These are phyloP conservation scores for Pichia nanzhaoensis DNA, from an alignment of 805 yeast genomes.

Conservation along the genomic window DNA sequence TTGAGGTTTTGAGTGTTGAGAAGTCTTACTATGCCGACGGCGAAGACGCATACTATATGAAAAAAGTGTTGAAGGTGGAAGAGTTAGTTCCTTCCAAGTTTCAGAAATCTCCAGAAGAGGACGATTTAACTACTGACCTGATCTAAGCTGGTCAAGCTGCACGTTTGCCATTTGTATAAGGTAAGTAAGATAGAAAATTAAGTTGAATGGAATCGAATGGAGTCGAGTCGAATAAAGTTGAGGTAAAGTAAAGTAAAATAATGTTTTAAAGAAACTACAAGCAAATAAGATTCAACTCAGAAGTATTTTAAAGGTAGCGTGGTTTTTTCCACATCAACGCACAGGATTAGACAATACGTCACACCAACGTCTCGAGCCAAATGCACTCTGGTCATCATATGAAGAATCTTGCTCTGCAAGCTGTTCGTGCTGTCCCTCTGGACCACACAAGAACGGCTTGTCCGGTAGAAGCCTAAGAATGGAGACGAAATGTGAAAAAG, in stretches of 20 bases:
- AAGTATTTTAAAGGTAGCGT: conserved; percentile 68
- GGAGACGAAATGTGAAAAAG: too few relatives aligned
- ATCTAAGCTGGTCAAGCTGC: conserved; percentile 22
- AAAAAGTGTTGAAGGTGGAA: conserved; percentile 54
- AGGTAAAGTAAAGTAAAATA: conserved; percentile 16
- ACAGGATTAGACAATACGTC: conserved; percentile 28
- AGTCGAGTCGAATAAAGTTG: too few relatives aligned
- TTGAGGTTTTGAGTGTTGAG: conserved; percentile 77
- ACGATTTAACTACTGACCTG: conserved; percentile 48
- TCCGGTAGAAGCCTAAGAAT: too few relatives aligned
- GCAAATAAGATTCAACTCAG: conserved; percentile 9
- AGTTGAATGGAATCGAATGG: too few relatives aligned
- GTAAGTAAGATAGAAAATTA: too few relatives aligned
- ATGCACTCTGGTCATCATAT: conserved; percentile 97
- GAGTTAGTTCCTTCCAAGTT: conserved; percentile 54
- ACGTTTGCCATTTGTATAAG: neutral
- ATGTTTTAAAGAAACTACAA: conserved; percentile 17
- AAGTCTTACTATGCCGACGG: conserved; percentile 93
- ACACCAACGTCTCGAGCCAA: conserved; percentile 86
- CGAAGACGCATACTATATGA: conserved; percentile 97
- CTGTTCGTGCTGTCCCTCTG: too few relatives aligned
- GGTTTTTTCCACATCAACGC: conserved; percentile 97
- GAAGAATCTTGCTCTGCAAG: neutral
- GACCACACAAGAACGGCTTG: too few relatives aligned
- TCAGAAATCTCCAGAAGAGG: conserved; percentile 43